Percentiles rank a stretch among this genome's conserved stretches.
These are phyloP conservation scores for Cadophora sp. DNA, from an alignment of 2,329 filamentous ascomycete species.

Conservation along the genomic window DNA sequence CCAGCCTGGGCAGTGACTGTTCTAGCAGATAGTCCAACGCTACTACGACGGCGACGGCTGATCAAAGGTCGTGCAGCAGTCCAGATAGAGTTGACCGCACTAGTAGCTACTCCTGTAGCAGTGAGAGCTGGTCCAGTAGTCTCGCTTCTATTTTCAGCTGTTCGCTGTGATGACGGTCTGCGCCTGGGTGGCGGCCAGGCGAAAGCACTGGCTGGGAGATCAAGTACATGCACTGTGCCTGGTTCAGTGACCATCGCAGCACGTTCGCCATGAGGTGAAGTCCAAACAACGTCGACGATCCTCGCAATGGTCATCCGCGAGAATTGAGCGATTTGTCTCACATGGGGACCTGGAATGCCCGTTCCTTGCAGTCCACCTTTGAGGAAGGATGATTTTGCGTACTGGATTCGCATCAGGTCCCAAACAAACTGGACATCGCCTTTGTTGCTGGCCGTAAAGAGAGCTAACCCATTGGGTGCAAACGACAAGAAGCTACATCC, in stretches of 20 bases:
- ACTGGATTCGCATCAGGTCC: constrained; percentile 74
- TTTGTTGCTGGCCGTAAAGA: constrained; percentile 82
- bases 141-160: constrained; percentile 42
- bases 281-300: constrained; percentile 91
- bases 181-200: constrained; percentile 82
- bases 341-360: constrained; percentile 56
- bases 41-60: constrained; percentile 43
- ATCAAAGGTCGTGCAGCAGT: constrained; percentile 43
- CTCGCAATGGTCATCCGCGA: constrained; percentile 90
- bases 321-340: constrained; percentile 87
- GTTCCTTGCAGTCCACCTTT: constrained; percentile 55
- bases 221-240: constrained; percentile 92
- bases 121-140: constrained; percentile 56
- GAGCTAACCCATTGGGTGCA: constrained; percentile 72
- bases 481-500: constrained; percentile 86
- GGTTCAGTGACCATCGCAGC: constrained; percentile 91
- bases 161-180: constrained; percentile 33
- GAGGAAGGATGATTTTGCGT: constrained; percentile 66
- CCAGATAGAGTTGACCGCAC: constrained; percentile 44
- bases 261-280: constrained; percentile 78
- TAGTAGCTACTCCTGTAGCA: constrained; percentile 43
- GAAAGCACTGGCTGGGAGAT: constrained; percentile 82
- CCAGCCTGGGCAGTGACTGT: constrained; percentile 58
- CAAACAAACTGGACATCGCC: constrained; percentile 85
- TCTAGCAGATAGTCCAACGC: constrained; percentile 41